Percentiles rank a stretch among this genome's conserved stretches.
phyloP scores from a whole-genome alignment of 2,329 filamentous ascomycete species.

The Trichoderma afroharzianum region DNA sequence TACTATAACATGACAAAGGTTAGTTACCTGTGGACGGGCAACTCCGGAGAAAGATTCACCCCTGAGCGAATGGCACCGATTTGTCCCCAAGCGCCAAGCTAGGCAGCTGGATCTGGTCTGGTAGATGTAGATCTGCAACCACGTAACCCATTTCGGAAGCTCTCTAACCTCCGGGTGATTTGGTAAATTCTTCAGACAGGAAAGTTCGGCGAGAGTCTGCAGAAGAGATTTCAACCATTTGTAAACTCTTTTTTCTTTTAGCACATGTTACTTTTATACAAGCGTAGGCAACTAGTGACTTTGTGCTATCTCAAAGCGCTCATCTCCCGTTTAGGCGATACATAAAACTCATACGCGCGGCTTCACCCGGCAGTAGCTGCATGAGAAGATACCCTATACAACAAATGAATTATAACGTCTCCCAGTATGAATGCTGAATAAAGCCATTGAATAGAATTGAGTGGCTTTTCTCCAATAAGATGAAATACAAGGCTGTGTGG shows the following conservation, averaged over 20 bases:
- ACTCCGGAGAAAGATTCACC: background rate
- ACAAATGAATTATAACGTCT: background rate
- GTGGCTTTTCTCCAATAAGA: background rate
- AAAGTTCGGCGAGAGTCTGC: background rate
- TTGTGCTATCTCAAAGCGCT: background rate
- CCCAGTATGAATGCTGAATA: background rate
- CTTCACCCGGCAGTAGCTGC: background rate
- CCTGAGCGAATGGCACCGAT: background rate
- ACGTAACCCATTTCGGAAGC: background rate
- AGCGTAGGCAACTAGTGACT: background rate
- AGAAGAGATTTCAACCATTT: background rate
- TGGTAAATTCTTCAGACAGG: background rate
- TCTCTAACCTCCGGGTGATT: background rate
- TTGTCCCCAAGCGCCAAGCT: background rate
- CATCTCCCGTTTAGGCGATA: background rate
- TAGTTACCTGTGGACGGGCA: background rate
- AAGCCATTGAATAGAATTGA: background rate
- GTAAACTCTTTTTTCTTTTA: background rate
- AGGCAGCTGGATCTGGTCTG: background rate
- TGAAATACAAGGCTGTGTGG: background rate
- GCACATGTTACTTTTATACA: background rate
- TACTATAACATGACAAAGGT: background rate
- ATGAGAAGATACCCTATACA: background rate
- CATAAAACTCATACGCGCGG: background rate
- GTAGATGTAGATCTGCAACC: background rate